Percentiles rank a stretch among this genome's conserved stretches.
Evolutionary conservation across 805 yeast genomes (phyloP).

Genomic region (Nakazawaea ambrosiae): DNA sequence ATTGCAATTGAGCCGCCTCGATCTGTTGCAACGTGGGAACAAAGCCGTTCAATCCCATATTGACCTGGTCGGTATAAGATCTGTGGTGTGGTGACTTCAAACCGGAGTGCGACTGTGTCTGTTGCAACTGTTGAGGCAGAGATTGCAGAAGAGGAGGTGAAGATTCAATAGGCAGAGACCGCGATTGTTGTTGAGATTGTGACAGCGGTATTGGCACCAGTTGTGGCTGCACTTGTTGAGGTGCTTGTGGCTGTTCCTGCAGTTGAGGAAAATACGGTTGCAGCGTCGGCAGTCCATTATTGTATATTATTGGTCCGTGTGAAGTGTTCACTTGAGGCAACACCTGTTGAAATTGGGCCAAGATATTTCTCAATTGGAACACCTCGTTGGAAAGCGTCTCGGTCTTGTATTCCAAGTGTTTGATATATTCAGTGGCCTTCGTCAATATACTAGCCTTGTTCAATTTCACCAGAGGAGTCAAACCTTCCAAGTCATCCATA

Average conservation of each 20-base stretch:
- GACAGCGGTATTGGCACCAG: background rate
- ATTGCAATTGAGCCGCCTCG: constrained; percentile 10
- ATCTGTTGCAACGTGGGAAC: constrained; percentile 11
- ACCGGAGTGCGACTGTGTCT: constrained; percentile 5
- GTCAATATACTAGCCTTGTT: constrained; percentile 74
- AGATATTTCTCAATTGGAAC: constrained; percentile 31
- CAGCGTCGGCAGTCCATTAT: background rate
- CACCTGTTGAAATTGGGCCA: constrained; percentile 13
- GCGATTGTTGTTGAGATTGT: constrained; percentile 11
- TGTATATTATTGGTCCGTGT: constrained; percentile 7
- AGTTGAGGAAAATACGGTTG: constrained; percentile 1
- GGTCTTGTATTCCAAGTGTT: constrained; percentile 61
- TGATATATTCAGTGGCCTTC: constrained; percentile 75
- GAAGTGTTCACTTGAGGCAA: constrained; percentile 2
- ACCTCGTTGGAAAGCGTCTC: constrained; percentile 43
- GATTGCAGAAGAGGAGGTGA: constrained; percentile 10
- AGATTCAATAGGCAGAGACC: background rate
- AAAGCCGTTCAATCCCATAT: constrained; percentile 10
- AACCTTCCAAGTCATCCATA: constrained; percentile 58
- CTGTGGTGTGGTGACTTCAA: background rate
- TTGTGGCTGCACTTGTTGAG: background rate
- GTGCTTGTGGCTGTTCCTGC: constrained; percentile 2
- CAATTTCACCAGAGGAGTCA: constrained; percentile 66
- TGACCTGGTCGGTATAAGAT: constrained; percentile 7
- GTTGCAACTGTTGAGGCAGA: constrained; percentile 10